These are phyloP conservation scores for Cercospora sp. DNA, from an alignment of 2,329 filamentous ascomycete genomes.

Conservation along the genomic window DNA sequence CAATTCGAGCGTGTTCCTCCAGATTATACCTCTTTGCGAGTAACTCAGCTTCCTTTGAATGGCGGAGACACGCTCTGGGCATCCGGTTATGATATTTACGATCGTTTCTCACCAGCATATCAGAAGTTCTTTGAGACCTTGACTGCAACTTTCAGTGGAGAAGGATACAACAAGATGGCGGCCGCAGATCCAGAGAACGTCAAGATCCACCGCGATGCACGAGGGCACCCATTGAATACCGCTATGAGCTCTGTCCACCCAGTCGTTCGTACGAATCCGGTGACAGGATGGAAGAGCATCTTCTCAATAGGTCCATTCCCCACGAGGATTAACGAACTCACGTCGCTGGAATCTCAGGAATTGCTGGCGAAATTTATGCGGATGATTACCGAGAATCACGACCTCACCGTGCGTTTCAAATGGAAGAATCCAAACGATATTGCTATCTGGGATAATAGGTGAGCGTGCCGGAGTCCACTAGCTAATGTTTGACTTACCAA, in stretches of 20 bases:
- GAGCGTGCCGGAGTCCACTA: neutral
- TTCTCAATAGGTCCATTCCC: slow-evolving; percentile 62
- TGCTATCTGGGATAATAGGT: slow-evolving; percentile 66
- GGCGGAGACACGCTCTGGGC: slow-evolving; percentile 65
- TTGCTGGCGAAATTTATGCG: slow-evolving; percentile 31
- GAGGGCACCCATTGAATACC: slow-evolving; percentile 32
- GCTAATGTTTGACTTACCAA: neutral
- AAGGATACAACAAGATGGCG: slow-evolving; percentile 37
- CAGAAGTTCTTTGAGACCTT: slow-evolving; percentile 61
- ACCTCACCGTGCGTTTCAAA: slow-evolving; percentile 52
- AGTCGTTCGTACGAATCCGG: slow-evolving; percentile 59
- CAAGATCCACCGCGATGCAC: slow-evolving; percentile 25
- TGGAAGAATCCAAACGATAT: slow-evolving; percentile 54
- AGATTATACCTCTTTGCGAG: slow-evolving; percentile 62
- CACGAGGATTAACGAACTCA: slow-evolving; percentile 58
- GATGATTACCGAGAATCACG: slow-evolving; percentile 52
- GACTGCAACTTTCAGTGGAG: slow-evolving; percentile 52
- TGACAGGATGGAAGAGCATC: slow-evolving; percentile 63
- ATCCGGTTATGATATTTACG: slow-evolving; percentile 67
- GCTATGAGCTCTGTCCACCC: slow-evolving; percentile 45
- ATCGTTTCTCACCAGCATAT: slow-evolving; percentile 59
- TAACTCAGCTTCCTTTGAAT: slow-evolving; percentile 58
- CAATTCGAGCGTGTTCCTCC: slow-evolving; percentile 64
- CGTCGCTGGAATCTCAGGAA: slow-evolving; percentile 28
- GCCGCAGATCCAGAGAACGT: slow-evolving; percentile 21